Conservation (phyloP, 2,329 filamentous ascomycete genomes). For the Sphaerulina vaccinii region DNA sequence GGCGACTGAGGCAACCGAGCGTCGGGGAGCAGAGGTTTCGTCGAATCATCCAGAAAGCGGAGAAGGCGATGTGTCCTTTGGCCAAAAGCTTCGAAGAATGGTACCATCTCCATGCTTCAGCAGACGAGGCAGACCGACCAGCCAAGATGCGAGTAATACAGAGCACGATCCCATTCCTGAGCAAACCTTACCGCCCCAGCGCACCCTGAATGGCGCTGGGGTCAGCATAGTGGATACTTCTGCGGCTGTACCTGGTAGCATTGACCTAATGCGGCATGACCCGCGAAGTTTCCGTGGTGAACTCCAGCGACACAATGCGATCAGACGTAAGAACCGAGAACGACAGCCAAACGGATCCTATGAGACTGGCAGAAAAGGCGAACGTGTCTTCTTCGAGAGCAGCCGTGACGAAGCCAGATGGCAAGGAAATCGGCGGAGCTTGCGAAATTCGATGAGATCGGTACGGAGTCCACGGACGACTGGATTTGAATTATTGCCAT, state of each 20-base stretch:
- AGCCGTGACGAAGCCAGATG: neutral
- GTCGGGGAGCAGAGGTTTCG: no score
- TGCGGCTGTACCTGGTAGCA: no score
- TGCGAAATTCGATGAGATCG: neutral
- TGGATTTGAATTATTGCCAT: neutral
- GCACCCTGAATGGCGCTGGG: neutral
- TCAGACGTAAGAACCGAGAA: no score
- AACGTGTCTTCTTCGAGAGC: neutral
- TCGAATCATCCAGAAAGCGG: no score
- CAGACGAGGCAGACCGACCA: no score
- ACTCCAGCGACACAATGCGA: no score
- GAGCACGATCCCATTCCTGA: neutral
- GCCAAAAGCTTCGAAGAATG: no score
- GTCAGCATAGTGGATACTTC: conserved; percentile 8
- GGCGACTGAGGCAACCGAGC: no score
- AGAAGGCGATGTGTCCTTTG: no score
- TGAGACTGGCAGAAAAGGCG: neutral
- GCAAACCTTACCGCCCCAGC: neutral
- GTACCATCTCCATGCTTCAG: no score
- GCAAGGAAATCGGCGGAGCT: neutral
- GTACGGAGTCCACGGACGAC: neutral
- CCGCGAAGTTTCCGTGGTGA: neutral
- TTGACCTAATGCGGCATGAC: neutral
- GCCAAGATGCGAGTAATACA: neutral
- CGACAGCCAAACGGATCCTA: no score